phyloP scores from a whole-genome alignment of 371 early-diverging fungal species.

The Syncephalastrum monosporum region DNA sequence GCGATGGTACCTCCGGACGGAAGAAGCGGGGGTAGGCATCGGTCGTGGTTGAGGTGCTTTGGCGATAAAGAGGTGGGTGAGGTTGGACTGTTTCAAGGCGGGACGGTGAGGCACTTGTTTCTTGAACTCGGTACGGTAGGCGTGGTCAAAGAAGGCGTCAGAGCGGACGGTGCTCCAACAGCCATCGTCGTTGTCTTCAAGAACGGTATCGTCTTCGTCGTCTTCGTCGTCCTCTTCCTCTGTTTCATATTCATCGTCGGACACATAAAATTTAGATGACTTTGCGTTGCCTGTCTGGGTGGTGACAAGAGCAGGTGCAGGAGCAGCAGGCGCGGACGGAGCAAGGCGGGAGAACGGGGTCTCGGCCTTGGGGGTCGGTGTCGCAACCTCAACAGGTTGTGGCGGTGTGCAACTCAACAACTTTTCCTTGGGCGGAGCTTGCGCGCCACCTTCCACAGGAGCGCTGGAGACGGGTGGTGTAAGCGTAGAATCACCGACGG shows the following conservation, averaged over 20 bases:
- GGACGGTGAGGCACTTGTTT: slow-evolving; percentile 6
- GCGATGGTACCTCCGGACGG: not conserved
- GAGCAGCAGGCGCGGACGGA: not conserved
- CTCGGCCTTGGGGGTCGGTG: slow-evolving; percentile 3
- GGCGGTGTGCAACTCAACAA: slow-evolving; percentile 2
- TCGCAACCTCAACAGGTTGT: slow-evolving; percentile 1
- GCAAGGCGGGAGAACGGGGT: not conserved
- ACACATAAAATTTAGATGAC: slow-evolving; percentile 24
- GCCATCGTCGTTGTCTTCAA: slow-evolving; percentile 16
- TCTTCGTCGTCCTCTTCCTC: slow-evolving; percentile 12
- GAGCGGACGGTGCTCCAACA: slow-evolving; percentile 20
- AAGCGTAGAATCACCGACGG: slow-evolving; percentile 11
- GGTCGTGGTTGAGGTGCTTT: slow-evolving; percentile 8
- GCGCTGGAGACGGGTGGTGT: slow-evolving; percentile 2
- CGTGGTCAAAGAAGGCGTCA: slow-evolving; percentile 3
- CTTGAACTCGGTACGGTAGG: slow-evolving; percentile 9
- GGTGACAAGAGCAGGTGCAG: not conserved
- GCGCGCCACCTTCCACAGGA: not conserved
- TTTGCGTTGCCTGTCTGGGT: not conserved
- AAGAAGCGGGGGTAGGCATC: not conserved
- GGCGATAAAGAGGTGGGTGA: not conserved
- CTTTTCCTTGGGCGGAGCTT: too few relatives aligned
- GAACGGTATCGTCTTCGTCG: slow-evolving; percentile 8
- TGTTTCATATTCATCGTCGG: slow-evolving; percentile 16
- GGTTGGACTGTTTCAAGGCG: not conserved